Conservation (phyloP, 2,329 filamentous ascomycete species). For the Cladorrhinum sp. region DNA sequence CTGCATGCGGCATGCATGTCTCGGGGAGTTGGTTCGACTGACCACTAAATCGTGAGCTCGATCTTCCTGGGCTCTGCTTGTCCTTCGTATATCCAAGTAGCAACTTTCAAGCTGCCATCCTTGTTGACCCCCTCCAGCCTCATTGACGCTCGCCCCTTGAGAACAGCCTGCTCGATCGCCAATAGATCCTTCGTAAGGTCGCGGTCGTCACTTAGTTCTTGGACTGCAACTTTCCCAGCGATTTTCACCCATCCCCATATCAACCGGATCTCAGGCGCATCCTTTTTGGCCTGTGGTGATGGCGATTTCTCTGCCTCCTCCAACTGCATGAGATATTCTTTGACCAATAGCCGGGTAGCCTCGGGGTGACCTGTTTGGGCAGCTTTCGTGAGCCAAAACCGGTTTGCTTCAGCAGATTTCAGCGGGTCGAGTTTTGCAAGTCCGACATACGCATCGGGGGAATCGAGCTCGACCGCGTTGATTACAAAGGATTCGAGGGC, state of each 20-base stretch:
- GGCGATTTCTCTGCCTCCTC: neutral
- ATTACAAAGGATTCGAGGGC: conserved; percentile 26
- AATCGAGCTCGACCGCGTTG: conserved; percentile 34
- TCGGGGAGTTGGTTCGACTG: neutral
- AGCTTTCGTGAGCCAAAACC: conserved; percentile 31
- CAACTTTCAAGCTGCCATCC: neutral
- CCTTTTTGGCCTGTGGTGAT: conserved; percentile 7
- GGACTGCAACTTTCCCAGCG: neutral
- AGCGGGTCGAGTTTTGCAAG: conserved; percentile 30
- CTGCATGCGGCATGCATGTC: neutral
- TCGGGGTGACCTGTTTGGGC: conserved; percentile 30
- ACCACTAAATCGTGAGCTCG: neutral
- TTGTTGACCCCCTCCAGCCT: neutral
- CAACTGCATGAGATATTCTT: conserved; percentile 12
- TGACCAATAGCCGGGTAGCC: conserved; percentile 30
- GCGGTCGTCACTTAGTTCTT: neutral
- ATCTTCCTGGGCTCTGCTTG: neutral
- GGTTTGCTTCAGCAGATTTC: conserved; percentile 12
- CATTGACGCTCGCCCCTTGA: neutral
- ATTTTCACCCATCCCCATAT: neutral
- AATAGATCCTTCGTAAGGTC: neutral
- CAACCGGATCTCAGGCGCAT: neutral
- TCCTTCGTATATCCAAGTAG: neutral
- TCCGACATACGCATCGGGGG: conserved; percentile 26
- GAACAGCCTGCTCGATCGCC: neutral